Evolutionary conservation across 2,329 filamentous ascomycete species (phyloP).

Genomic region (Pseudohalonectria lignicola): DNA sequence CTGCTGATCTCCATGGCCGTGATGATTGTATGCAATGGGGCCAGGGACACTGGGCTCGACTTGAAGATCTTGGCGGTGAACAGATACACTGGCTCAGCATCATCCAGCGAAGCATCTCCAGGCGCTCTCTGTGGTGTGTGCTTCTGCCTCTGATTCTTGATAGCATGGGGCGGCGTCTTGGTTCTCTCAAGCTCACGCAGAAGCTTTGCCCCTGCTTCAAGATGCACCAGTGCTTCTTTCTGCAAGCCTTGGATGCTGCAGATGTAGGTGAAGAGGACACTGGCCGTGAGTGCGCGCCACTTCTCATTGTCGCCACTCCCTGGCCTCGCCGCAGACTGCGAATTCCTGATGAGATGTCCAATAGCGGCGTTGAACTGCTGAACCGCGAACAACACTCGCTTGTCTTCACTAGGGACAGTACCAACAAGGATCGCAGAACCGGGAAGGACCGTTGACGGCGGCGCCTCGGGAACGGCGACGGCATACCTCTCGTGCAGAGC

Average conservation of each 20-base stretch:
- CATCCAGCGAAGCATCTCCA: too few species aligned
- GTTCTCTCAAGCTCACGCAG: slow-evolving; percentile 4
- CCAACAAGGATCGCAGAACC: too few species aligned
- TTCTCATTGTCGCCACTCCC: slow-evolving; percentile 4
- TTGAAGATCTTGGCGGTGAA: neutral
- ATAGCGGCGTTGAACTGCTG: slow-evolving; percentile 10
- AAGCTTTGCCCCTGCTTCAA: slow-evolving; percentile 4
- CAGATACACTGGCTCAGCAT: too few species aligned
- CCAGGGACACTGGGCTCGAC: slow-evolving; percentile 2
- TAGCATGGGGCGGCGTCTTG: neutral
- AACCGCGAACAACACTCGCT: slow-evolving; percentile 4
- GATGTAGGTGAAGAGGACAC: slow-evolving; percentile 11
- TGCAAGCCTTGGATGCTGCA: slow-evolving; percentile 9
- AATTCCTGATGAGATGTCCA: slow-evolving; percentile 3
- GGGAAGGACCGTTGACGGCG: too few species aligned
- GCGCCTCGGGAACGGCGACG: too few species aligned
- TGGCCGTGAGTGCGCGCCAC: slow-evolving; percentile 7
- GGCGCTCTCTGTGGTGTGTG: too few species aligned
- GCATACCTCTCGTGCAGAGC: slow-evolving; percentile 7
- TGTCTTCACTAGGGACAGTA: neutral
- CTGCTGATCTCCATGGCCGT: slow-evolving; percentile 2
- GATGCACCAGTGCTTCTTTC: slow-evolving; percentile 7
- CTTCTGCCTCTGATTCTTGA: too few species aligned
- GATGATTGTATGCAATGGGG: slow-evolving; percentile 1
- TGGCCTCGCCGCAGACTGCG: too few species aligned